phyloP scores from a whole-genome alignment of 495 filamentous ascomycete species.

The Lepraria neglecta region DNA sequence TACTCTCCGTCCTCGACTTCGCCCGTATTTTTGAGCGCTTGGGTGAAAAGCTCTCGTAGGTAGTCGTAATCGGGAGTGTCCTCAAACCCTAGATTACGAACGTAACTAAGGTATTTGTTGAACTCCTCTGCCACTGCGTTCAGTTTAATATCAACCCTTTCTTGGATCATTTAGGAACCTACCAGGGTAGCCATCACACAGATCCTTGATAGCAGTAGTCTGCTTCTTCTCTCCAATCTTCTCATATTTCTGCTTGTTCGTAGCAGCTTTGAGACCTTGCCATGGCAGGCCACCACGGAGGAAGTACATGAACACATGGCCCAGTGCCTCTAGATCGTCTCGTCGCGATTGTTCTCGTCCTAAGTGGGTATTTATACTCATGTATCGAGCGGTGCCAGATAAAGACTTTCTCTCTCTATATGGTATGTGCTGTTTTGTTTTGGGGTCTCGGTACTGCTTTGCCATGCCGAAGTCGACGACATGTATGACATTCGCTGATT shows the following conservation, averaged over 20 bases:
- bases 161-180: constrained; percentile 17
- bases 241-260: constrained; percentile 99
- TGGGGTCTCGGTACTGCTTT: constrained; percentile 97
- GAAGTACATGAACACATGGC: constrained; percentile 99
- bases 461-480: constrained; percentile 99
- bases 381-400: constrained; percentile 95
- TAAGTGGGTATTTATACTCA: constrained; percentile 99
- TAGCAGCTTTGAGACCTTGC: constrained; percentile 98
- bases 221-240: constrained; percentile 99
- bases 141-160: constrained; percentile 22
- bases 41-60: constrained; percentile 90
- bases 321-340: constrained; percentile 93
- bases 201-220: constrained; percentile 91
- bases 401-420: constrained; percentile 97
- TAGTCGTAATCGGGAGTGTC: constrained; percentile 99
- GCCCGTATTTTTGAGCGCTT: constrained; percentile 89
- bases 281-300: constrained; percentile 90
- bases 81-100: constrained; percentile 96
- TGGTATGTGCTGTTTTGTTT: constrained; percentile 98
- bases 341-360: constrained; percentile 92
- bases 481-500: constrained; percentile 95
- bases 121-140: constrained; percentile 65
- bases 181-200: constrained; percentile 92
- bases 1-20: constrained; percentile 98
- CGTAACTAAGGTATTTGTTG: constrained; percentile 93